phyloP scores from a whole-genome alignment of 2,329 filamentous ascomycete species.

The Botrytis cinerea region DNA sequence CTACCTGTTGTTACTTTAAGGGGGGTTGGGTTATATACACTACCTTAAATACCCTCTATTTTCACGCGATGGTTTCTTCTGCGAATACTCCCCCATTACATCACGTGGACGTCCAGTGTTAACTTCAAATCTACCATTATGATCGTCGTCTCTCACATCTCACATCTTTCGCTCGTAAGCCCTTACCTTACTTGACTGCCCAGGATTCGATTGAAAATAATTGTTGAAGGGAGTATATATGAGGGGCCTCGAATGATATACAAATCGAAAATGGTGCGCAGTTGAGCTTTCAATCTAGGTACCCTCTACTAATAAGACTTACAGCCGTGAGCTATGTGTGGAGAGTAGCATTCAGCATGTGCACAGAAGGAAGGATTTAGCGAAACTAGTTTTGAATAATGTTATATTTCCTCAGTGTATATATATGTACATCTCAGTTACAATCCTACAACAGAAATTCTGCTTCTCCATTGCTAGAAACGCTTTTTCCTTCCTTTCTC shows the following conservation, averaged over 20 bases:
- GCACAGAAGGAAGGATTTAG: rapidly evolving
- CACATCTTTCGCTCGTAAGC: background rate
- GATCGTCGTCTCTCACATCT: background rate
- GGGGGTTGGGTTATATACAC: background rate
- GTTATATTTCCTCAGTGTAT: background rate
- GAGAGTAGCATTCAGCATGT: background rate
- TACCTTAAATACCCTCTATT: background rate
- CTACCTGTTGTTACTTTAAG: background rate
- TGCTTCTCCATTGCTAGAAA: background rate
- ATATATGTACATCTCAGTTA: background rate
- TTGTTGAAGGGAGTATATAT: rapidly evolving
- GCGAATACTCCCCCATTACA: background rate
- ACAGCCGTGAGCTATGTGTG: background rate
- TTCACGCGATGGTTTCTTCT: background rate
- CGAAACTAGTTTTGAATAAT: background rate
- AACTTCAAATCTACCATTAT: background rate
- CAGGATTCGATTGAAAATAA: no score
- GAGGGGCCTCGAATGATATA: background rate
- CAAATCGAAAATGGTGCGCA: background rate
- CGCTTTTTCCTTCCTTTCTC: no score
- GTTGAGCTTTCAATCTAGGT: background rate
- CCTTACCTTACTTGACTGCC: no score
- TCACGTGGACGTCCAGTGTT: background rate
- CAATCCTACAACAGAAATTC: background rate
- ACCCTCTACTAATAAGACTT: background rate